Base-by-base conservation (phyloP, 768 basidiomycete species). In the Trichaptum fuscoviolaceum region DNA sequence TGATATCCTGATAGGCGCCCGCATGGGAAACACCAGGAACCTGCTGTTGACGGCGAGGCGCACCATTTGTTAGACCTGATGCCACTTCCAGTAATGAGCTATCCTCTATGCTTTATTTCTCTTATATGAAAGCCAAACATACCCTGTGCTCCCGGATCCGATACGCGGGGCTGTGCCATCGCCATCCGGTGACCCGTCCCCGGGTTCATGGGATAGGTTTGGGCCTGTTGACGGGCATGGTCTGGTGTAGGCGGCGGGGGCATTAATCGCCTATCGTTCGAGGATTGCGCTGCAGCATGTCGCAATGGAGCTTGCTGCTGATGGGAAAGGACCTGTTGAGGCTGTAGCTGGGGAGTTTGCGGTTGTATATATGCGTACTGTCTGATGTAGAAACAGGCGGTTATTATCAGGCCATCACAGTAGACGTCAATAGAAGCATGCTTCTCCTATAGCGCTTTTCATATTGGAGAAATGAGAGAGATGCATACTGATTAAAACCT, bases 291-390 rank as follows among this genome's bases (percentile, higher is more conserved):
- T 23, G 25, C 12, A 25, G 64, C 34, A 7, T 12, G 81, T 26
- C 75, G 72, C n/a, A 75, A 71, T 1, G 83, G 79, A 7, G 78
- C 74, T 20, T 76, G 69, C 70, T 86, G 87, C 65, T 74, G 74
- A 70, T 82, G 79, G 18, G 82, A 75, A 24, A 81, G 72, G 35
- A 61, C 30, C 59, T 74, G 75, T 20, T 79, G 78, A 1, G 75
- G 70, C 36, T 79, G 79, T 63, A 72, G 74, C 66, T 80, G 83
- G 58, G 80, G 74, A 35, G 78, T 80, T 23, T 80, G 78, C 25
- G 83, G 81, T 25, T 83, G 83, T 5, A 74, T 77, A 73, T 89
- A 92, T n/a, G 85, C 84, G 73, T 86, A 93, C 75, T 89, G 85
- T 67, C 91, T 93, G 63, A 70, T 35, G 64, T 15, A 61, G 24